Conservation (phyloP, 148 eudicot genomes). For the Pharnaceum exiguum region DNA sequence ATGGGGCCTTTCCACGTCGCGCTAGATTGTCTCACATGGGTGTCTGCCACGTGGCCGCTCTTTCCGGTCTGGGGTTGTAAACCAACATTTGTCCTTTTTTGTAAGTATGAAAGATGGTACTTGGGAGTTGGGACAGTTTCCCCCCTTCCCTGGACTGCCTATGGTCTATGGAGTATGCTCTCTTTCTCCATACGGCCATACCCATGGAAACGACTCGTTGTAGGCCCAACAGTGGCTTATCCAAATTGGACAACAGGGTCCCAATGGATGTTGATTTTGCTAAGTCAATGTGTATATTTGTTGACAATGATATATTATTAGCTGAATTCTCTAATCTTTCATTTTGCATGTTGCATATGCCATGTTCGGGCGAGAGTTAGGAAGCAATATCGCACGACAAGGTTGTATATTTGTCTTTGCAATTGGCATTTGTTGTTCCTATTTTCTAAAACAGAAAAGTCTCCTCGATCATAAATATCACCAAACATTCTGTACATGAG, state of each 20-base stretch:
- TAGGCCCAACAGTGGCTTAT: too few relatives aligned
- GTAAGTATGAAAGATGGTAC: too few relatives aligned
- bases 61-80: slow-evolving; percentile 22
- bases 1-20: slow-evolving; percentile 11
- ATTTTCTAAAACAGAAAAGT: too few relatives aligned
- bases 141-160: neutral
- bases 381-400: neutral
- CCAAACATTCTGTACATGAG: too few relatives aligned
- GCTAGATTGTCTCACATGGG: slow-evolving; percentile 14
- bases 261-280: neutral
- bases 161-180: neutral
- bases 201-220: too few relatives aligned
- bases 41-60: slow-evolving; percentile 21
- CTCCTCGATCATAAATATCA: too few relatives aligned
- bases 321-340: too few relatives aligned
- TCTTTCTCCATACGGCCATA: too few relatives aligned
- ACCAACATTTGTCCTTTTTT: slow-evolving; percentile 10
- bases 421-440: neutral
- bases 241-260: neutral
- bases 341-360: slow-evolving; percentile 7
- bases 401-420: neutral
- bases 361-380: slow-evolving; percentile 13
- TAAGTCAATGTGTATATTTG: neutral
- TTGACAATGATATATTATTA: slow-evolving; percentile 5
- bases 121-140: neutral